Evolutionary conservation across 2,329 filamentous ascomycete species (phyloP).

Genomic region (Neonectria neomacrospora): DNA sequence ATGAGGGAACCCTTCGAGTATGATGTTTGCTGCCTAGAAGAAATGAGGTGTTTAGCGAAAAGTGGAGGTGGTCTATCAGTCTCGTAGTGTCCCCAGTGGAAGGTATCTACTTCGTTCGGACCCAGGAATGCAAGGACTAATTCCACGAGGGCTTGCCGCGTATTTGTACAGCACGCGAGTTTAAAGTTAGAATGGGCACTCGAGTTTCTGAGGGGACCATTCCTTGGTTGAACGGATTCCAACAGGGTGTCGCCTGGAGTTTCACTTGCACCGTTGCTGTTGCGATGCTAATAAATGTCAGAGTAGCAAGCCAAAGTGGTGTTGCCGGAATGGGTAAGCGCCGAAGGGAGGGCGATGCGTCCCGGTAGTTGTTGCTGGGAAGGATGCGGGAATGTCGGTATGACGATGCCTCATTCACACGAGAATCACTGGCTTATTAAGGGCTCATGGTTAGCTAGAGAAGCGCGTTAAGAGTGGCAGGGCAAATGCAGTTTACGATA

Average conservation of each 20-base stretch:
- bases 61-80: neutral
- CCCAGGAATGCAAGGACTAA: too few relatives aligned
- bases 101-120: too few relatives aligned
- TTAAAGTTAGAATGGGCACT: conserved; percentile 21
- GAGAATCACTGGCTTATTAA: neutral
- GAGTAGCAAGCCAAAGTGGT: neutral
- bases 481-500: neutral
- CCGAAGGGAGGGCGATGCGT: conserved; percentile 8
- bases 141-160: neutral
- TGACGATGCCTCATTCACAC: neutral
- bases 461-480: neutral
- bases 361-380: neutral
- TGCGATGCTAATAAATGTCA: neutral
- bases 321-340: conserved; percentile 12
- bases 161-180: neutral
- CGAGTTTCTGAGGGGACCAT: neutral
- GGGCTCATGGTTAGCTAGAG: neutral
- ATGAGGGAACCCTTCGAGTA: neutral
- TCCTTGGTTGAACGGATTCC: neutral
- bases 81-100: neutral
- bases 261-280: neutral
- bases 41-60: conserved; percentile 6
- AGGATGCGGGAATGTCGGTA: conserved; percentile 5
- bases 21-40: neutral
- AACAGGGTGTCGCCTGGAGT: neutral